These are phyloP conservation scores for Kluyveromyces marxianus DNA, from an alignment of 1,139 yeast genomes.

Conservation along the genomic window DNA sequence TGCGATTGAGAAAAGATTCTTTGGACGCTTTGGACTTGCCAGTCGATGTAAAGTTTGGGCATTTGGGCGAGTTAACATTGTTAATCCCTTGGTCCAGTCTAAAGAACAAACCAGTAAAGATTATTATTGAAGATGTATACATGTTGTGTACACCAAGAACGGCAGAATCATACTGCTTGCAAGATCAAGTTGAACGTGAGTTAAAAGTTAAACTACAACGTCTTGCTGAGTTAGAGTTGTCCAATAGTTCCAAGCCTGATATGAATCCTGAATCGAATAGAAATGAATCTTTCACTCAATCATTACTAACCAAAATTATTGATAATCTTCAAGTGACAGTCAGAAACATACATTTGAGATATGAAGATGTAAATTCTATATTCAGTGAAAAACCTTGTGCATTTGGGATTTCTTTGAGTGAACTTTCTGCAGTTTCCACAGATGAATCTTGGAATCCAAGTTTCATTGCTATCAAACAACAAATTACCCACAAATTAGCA, in stretches of 20 bases:
- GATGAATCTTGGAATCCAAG: conserved; percentile 81
- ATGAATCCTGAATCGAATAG: conserved; percentile 40
- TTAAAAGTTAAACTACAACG: conserved; percentile 58
- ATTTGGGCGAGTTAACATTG: conserved; percentile 78
- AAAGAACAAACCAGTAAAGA: conserved; percentile 86
- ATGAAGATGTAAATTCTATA: conserved; percentile 62
- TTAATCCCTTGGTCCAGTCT: conserved; percentile 97
- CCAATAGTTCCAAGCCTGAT: conserved; percentile 37
- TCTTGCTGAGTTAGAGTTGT: conserved; percentile 61
- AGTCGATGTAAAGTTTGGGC: conserved; percentile 84
- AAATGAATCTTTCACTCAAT: conserved; percentile 79
- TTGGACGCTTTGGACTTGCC: conserved; percentile 82
- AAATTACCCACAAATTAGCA: conserved; percentile 67
- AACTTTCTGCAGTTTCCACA: conserved; percentile 86
- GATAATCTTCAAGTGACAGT: conserved; percentile 93
- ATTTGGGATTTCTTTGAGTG: conserved; percentile 73
- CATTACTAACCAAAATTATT: conserved; percentile 78
- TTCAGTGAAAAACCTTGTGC: conserved; percentile 71
- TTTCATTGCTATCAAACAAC: conserved; percentile 66
- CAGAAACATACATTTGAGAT: conserved; percentile 82
- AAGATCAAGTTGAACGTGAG: conserved; percentile 61
- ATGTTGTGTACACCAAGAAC: conserved; percentile 67
- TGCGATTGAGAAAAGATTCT: conserved; percentile 65
- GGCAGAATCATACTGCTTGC: conserved; percentile 40
- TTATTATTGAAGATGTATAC: conserved; percentile 82